Conservation (phyloP, 2,329 filamentous ascomycete genomes). For the Simplicillium sp. region DNA sequence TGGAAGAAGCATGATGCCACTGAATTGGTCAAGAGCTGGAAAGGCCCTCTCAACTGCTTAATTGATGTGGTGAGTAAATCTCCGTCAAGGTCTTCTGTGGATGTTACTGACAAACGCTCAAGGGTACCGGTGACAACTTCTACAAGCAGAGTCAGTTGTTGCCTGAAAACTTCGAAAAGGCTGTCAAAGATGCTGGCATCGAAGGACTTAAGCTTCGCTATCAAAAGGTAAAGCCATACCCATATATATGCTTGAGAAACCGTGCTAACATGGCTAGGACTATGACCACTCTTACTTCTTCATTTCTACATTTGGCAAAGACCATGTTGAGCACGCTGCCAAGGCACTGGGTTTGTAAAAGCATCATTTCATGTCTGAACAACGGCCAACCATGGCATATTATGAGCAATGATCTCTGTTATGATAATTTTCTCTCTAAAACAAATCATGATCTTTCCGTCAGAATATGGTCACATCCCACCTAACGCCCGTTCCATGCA, state of each 20-base stretch:
- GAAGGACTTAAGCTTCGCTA: constrained; percentile 69
- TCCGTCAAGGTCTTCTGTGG: neutral
- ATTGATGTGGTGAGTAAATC: constrained; percentile 70
- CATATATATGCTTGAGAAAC: no score
- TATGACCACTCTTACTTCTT: constrained; percentile 99
- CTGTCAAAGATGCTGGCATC: constrained; percentile 66
- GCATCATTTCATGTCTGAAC: neutral
- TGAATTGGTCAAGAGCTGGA: constrained; percentile 72
- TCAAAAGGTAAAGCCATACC: constrained; percentile 68
- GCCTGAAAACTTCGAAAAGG: constrained; percentile 83
- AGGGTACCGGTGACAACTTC: constrained; percentile 92
- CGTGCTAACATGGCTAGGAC: constrained; percentile 35
- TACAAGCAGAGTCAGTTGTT: constrained; percentile 90
- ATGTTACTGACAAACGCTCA: neutral
- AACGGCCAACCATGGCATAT: neutral
- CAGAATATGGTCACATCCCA: neutral
- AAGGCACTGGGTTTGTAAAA: constrained; percentile 54
- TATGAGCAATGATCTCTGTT: neutral
- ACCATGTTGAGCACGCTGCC: constrained; percentile 86
- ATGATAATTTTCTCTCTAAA: no score
- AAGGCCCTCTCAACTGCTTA: constrained; percentile 61
- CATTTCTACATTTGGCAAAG: constrained; percentile 80
- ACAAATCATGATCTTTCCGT: neutral
- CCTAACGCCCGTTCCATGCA: constrained; percentile 2
- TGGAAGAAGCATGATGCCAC: constrained; percentile 92